phyloP scores from a whole-genome alignment of 2,329 filamentous ascomycete species.

The Colletotrichum musicola region DNA sequence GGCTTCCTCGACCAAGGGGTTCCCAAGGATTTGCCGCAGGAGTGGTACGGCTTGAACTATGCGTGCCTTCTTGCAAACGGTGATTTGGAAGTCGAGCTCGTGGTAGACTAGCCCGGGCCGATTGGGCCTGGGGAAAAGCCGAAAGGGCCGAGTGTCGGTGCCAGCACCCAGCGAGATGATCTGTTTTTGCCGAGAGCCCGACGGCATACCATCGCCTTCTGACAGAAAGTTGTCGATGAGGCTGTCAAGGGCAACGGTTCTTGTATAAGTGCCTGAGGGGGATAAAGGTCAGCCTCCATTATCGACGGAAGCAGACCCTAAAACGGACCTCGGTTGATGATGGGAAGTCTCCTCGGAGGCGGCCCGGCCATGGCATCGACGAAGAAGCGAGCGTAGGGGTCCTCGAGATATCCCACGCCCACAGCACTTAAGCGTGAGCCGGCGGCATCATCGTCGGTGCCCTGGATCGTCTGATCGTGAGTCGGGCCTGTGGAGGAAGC shows the following conservation, averaged over 20 bases:
- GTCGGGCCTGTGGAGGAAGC: constrained; percentile 48
- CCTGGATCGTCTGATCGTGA: constrained; percentile 83
- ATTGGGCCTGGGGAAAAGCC: constrained; percentile 68
- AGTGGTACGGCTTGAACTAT: constrained; percentile 61
- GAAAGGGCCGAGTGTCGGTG: constrained; percentile 90
- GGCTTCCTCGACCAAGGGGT: constrained; percentile 46
- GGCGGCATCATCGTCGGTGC: constrained; percentile 92
- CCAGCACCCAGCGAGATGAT: constrained; percentile 94
- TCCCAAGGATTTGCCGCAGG: constrained; percentile 55
- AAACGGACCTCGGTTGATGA: constrained; percentile 88
- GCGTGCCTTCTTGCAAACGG: constrained; percentile 75
- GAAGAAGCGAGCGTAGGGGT: constrained; percentile 82
- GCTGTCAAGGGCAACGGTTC: constrained; percentile 84
- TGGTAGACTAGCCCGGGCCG: constrained; percentile 77
- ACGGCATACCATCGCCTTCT: constrained; percentile 45
- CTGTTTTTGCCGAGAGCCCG: constrained; percentile 65
- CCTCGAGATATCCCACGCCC: constrained; percentile 84
- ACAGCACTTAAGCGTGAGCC: constrained; percentile 92
- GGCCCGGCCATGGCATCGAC: constrained; percentile 63
- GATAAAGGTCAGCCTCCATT: constrained; percentile 37
- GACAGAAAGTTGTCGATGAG: constrained; percentile 80
- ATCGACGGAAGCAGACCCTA: constrained; percentile 38
- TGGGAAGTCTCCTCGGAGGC: constrained; percentile 78
- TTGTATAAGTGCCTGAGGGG: constrained; percentile 86
- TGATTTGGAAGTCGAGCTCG: constrained; percentile 88